Conservation (phyloP, 352 stramenopile species). For the Phytophthora colocasiae region DNA sequence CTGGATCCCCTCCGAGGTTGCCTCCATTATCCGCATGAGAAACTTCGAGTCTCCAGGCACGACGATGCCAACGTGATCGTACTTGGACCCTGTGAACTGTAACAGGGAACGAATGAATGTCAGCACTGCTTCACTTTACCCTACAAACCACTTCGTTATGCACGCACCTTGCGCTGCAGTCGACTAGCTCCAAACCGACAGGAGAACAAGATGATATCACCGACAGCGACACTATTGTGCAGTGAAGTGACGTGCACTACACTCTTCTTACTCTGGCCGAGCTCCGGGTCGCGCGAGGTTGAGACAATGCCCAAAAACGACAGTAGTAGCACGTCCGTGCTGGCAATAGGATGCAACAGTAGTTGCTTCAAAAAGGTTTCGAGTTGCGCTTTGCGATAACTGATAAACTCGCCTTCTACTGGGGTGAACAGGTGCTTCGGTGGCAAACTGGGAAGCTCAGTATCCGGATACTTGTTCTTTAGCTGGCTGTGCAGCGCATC, state of each 20-base stretch:
- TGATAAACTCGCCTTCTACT: conserved; percentile 68
- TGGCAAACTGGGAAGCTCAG: conserved; percentile 54
- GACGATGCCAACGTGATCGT: conserved; percentile 86
- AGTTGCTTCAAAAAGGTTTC: conserved; percentile 71
- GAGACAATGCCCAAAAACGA: conserved; percentile 83
- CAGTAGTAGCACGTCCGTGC: conserved; percentile 71
- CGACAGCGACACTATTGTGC: conserved; percentile 69
- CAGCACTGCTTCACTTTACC: background rate
- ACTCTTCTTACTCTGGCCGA: conserved; percentile 64
- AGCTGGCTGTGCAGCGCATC: conserved; percentile 43
- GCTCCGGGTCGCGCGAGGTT: conserved; percentile 63
- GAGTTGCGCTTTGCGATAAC: conserved; percentile 64
- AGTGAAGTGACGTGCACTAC: conserved; percentile 82
- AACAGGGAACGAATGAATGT: background rate
- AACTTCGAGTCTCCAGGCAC: conserved; percentile 66
- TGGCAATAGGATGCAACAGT: conserved; percentile 52
- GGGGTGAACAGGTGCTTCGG: conserved; percentile 77
- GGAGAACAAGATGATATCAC: conserved; percentile 86
- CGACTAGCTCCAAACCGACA: conserved; percentile 81
- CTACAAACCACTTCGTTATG: background rate
- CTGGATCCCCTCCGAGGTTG: conserved; percentile 81
- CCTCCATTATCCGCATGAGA: conserved; percentile 80
- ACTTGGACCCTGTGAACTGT: conserved; percentile 79
- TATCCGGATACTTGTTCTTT: conserved; percentile 48
- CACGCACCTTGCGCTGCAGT: conserved; percentile 75